Percentiles rank a stretch among this genome's conserved stretches.
Conservation (phyloP, 2,329 filamentous ascomycete species). For the Lithohypha guttulata region DNA sequence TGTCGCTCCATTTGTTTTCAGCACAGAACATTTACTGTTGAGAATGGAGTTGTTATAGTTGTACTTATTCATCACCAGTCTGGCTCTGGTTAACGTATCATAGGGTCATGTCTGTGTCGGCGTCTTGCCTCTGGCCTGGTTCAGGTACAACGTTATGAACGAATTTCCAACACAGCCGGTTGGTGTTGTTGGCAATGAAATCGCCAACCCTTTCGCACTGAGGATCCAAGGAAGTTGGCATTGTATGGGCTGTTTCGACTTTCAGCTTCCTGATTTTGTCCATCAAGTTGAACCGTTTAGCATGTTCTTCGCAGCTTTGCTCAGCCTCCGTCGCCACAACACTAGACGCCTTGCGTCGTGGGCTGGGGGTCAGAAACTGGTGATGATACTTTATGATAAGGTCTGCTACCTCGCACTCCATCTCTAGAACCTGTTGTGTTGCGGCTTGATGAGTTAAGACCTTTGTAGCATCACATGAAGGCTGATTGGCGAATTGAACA, state of each 20-base stretch:
- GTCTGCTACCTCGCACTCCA: conserved; percentile 7
- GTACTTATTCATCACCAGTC: neutral
- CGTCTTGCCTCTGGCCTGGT: neutral
- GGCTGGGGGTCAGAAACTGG: conserved; percentile 7
- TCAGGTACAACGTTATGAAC: conserved; percentile 4
- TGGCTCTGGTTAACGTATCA: neutral
- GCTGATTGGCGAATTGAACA: conserved; percentile 7
- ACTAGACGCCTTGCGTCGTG: conserved; percentile 6
- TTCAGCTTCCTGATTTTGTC: conserved; percentile 6
- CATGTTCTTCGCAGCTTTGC: conserved; percentile 8
- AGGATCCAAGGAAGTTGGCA: conserved; percentile 5
- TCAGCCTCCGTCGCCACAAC: conserved; percentile 4
- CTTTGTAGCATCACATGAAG: conserved; percentile 5
- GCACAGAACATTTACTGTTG: no score
- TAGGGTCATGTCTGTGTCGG: neutral
- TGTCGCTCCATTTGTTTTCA: no score
- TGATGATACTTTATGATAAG: conserved; percentile 7
- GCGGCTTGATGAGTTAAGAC: conserved; percentile 6
- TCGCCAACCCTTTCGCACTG: conserved; percentile 6
- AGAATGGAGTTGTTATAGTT: no score
- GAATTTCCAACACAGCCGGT: conserved; percentile 9
- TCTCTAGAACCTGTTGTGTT: conserved; percentile 9
- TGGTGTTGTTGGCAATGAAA: conserved; percentile 10
- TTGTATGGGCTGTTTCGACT: neutral
- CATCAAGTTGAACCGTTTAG: conserved; percentile 5